Evolutionary conservation across 192 early-diverging fungal species (phyloP).

Genomic region (Coemansia guatemalensis): DNA sequence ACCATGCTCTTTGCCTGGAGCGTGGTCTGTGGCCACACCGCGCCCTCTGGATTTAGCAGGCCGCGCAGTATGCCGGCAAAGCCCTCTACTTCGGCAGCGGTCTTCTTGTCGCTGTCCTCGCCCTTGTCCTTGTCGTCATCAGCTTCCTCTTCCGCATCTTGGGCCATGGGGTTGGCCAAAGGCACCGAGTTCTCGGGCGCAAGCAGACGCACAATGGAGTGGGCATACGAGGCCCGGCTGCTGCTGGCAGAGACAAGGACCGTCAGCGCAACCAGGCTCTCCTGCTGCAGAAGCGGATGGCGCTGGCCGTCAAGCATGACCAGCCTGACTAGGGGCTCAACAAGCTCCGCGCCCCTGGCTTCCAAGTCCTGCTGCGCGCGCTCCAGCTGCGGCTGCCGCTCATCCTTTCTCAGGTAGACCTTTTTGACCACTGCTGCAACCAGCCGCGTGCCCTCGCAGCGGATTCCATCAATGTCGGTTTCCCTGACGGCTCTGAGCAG

Average conservation of each 20-base stretch:
- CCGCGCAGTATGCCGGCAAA: constrained; percentile 18
- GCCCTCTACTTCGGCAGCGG: not conserved
- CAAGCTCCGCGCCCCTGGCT: constrained; percentile 14
- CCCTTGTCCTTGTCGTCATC: not conserved
- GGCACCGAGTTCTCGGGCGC: constrained; percentile 3
- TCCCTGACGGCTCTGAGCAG: constrained; percentile 19
- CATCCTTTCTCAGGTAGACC: constrained; percentile 17
- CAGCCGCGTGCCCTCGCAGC: constrained; percentile 50
- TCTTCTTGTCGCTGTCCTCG: not conserved
- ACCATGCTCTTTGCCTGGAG: constrained; percentile 49
- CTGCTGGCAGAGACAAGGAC: constrained; percentile 23
- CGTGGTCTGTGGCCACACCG: constrained; percentile 33
- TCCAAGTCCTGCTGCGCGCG: constrained; percentile 10
- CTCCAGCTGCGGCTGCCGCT: not conserved
- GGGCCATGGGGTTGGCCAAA: not conserved
- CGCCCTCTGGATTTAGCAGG: constrained; percentile 11
- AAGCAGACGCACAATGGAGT: constrained; percentile 18
- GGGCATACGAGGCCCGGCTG: not conserved
- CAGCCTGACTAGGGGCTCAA: constrained; percentile 33
- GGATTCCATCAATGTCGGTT: constrained; percentile 48
- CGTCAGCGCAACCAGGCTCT: constrained; percentile 45
- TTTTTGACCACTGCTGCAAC: constrained; percentile 26
- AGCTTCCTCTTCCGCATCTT: not conserved
- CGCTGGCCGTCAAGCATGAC: constrained; percentile 38
- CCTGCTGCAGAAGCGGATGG: constrained; percentile 50